phyloP scores from a whole-genome alignment of 345 rosid genomes.

The Murraya paniculata region DNA sequence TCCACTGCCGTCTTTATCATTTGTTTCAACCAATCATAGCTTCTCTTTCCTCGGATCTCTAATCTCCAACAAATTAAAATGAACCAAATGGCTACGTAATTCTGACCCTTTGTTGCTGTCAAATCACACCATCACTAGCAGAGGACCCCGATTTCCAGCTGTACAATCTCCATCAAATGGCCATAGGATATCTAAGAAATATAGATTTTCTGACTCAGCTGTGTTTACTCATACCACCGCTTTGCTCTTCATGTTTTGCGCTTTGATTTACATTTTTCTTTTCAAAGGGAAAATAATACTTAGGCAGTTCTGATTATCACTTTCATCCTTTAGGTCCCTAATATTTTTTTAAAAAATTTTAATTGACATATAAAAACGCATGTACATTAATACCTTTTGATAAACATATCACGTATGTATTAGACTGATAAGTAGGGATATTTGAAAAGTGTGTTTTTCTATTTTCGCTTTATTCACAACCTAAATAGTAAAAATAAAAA shows the following conservation, averaged over 20 bases:
- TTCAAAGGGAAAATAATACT: too few relatives aligned
- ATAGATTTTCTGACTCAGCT: constrained; percentile 11
- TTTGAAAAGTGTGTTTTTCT: too few relatives aligned
- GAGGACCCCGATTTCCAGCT: constrained; percentile 9
- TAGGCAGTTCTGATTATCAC: too few relatives aligned
- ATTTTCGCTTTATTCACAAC: too few relatives aligned
- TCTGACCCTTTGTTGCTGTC: not conserved
- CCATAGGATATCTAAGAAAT: not conserved
- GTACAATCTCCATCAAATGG: constrained; percentile 2
- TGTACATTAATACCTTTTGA: too few relatives aligned
- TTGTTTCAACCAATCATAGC: not conserved
- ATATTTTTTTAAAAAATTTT: too few relatives aligned
- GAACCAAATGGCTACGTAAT: not conserved
- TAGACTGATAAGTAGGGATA: too few relatives aligned
- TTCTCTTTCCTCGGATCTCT: constrained; percentile 5
- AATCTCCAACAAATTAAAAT: not conserved
- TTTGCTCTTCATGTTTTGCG: constrained; percentile 9
- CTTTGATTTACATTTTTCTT: constrained; percentile 7
- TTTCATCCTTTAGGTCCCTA: too few relatives aligned
- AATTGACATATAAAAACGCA: too few relatives aligned
- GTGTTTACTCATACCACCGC: not conserved
- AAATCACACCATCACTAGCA: not conserved
- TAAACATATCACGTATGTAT: too few relatives aligned
- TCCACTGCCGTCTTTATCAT: constrained; percentile 3
- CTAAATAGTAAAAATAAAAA: too few relatives aligned